Evolutionary conservation across 2,329 filamentous ascomycete species (phyloP).

Genomic region (Pyrenophora teres): DNA sequence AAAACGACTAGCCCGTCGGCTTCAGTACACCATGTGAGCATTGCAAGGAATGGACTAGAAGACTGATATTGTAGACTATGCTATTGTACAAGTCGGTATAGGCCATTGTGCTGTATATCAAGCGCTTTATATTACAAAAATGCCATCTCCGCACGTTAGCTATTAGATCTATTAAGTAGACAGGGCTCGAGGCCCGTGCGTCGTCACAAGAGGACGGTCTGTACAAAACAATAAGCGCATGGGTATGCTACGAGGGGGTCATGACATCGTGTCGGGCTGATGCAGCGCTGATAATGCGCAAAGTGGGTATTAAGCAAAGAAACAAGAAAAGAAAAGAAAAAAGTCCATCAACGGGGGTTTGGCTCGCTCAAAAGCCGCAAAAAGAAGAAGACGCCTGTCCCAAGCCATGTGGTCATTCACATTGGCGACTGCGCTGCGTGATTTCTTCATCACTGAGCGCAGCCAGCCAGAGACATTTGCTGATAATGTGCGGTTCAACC

Average conservation of each 20-base stretch:
- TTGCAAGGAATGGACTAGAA: too few species aligned
- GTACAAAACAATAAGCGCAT: constrained; percentile 22
- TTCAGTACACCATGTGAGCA: background rate
- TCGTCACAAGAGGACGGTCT: constrained; percentile 19
- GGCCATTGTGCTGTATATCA: too few species aligned
- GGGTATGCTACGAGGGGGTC: constrained; percentile 18
- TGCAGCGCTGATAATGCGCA: constrained; percentile 17
- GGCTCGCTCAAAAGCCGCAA: constrained; percentile 19
- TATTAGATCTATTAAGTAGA: constrained; percentile 31
- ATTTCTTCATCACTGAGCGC: constrained; percentile 79
- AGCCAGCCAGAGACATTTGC: constrained; percentile 84
- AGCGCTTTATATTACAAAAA: background rate
- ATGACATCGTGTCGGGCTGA: constrained; percentile 34
- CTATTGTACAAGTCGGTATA: too few species aligned
- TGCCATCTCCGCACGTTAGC: constrained; percentile 25
- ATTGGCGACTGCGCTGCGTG: constrained; percentile 37
- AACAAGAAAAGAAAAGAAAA: constrained; percentile 13
- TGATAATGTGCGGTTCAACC: constrained; percentile 75
- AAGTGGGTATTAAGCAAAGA: constrained; percentile 32
- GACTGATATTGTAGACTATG: too few species aligned
- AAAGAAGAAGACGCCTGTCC: constrained; percentile 8
- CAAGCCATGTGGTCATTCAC: constrained; percentile 29
- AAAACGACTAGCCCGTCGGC: too few species aligned
- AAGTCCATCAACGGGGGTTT: background rate
- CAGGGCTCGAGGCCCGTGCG: background rate